Conservation (phyloP, 169 alveolate species). For the Cryptosporidium meleagridis region DNA sequence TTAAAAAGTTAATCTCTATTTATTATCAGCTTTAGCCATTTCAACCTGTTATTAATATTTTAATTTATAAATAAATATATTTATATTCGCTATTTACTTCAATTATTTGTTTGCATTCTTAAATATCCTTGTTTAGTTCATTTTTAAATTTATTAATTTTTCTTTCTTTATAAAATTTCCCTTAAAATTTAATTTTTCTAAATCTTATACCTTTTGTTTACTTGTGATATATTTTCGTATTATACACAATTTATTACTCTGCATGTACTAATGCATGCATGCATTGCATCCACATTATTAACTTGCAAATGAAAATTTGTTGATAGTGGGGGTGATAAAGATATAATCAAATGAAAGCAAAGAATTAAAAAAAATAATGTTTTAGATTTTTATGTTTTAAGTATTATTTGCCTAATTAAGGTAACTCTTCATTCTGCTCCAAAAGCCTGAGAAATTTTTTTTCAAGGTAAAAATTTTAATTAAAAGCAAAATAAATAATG, state of each 20-base stretch:
- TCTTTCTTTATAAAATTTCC: background rate
- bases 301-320: background rate
- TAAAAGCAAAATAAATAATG: too few relatives aligned
- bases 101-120: background rate
- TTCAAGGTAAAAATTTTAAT: too few relatives aligned
- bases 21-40: background rate
- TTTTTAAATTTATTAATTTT: too few relatives aligned
- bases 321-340: background rate
- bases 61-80: too few relatives aligned
- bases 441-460: too few relatives aligned
- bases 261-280: constrained; percentile 18
- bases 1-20: too few relatives aligned
- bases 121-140: background rate
- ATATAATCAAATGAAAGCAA: background rate
- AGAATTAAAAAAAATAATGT: too few relatives aligned
- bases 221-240: background rate
- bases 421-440: background rate
- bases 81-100: background rate
- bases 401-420: background rate
- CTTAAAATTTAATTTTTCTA: background rate
- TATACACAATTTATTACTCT: too few relatives aligned
- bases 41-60: background rate
- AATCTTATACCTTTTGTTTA: background rate
- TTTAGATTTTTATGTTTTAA: background rate
- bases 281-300: constrained; percentile 10